Conservation (phyloP, 2,329 filamentous ascomycete species). For the Berkeleyomyces rouxiae region DNA sequence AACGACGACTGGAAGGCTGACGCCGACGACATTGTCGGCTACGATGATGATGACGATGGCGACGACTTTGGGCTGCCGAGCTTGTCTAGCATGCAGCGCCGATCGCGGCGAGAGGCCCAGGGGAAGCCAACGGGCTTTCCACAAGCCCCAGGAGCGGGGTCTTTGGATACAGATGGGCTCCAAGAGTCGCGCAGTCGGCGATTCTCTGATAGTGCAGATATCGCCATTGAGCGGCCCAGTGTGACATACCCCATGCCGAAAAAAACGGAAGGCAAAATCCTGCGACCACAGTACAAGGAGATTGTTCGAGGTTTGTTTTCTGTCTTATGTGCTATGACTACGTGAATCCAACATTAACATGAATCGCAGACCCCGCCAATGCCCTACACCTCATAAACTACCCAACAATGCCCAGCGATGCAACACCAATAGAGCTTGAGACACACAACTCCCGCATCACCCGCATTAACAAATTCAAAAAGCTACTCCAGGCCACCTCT, state of each 20-base stretch:
- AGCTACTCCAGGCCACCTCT: slow-evolving; percentile 78
- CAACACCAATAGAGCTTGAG: slow-evolving; percentile 69
- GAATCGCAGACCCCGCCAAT: slow-evolving; percentile 59
- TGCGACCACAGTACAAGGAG: slow-evolving; percentile 94
- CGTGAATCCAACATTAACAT: not conserved
- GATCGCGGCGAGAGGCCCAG: slow-evolving; percentile 32
- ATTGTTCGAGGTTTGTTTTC: slow-evolving; percentile 49
- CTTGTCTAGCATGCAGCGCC: slow-evolving; percentile 76
- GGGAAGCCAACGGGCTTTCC: slow-evolving; percentile 1
- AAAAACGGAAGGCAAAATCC: slow-evolving; percentile 84
- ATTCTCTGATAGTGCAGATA: slow-evolving; percentile 78
- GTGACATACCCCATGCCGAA: slow-evolving; percentile 75
- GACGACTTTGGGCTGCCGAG: slow-evolving; percentile 93
- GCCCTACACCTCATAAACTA: slow-evolving; percentile 89
- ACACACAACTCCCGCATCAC: slow-evolving; percentile 74
- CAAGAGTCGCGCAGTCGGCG: slow-evolving; percentile 31
- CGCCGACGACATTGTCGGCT: slow-evolving; percentile 60
- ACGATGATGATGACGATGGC: slow-evolving; percentile 71
- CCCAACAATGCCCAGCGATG: slow-evolving; percentile 53
- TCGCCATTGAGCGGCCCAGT: slow-evolving; percentile 73
- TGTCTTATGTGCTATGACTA: not conserved
- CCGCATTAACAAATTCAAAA: slow-evolving; percentile 97
- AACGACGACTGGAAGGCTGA: slow-evolving; percentile 69
- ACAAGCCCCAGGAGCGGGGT: not conserved
- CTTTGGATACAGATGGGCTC: slow-evolving; percentile 15